phyloP scores from a whole-genome alignment of 2,329 filamentous ascomycete species.

The Penicillium sp. region DNA sequence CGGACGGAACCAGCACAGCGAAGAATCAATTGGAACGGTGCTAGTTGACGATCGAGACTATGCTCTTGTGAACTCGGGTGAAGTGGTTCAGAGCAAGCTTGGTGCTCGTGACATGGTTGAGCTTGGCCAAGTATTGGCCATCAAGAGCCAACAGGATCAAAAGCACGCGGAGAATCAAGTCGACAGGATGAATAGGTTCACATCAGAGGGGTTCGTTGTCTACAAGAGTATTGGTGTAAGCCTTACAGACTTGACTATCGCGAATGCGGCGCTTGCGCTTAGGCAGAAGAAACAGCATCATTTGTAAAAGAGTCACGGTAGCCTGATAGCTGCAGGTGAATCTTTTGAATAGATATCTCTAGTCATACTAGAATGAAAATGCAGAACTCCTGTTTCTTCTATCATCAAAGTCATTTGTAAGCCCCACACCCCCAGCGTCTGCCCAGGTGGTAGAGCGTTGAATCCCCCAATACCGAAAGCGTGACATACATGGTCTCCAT shows the following conservation, averaged over 20 bases:
- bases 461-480: too few species aligned
- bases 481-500: too few species aligned
- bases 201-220: slow-evolving; percentile 19
- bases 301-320: background rate
- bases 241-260: slow-evolving; percentile 19
- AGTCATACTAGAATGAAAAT: too few species aligned
- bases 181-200: slow-evolving; percentile 6
- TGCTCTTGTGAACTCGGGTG: background rate
- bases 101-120: slow-evolving; percentile 6
- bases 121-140: slow-evolving; percentile 13
- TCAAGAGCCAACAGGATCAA: background rate
- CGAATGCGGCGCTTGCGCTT: background rate
- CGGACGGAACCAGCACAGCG: slow-evolving; percentile 1
- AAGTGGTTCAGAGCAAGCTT: slow-evolving; percentile 4
- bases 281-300: background rate
- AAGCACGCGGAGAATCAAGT: background rate
- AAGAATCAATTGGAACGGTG: background rate
- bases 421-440: too few species aligned
- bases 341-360: too few species aligned
- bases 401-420: too few species aligned
- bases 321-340: too few species aligned
- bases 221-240: slow-evolving; percentile 27
- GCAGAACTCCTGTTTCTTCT: too few species aligned
- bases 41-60: slow-evolving; percentile 7
- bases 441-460: too few species aligned